Evolutionary conservation across 371 early-diverging fungal species (phyloP).

Genomic region (Massospora cicadina): DNA sequence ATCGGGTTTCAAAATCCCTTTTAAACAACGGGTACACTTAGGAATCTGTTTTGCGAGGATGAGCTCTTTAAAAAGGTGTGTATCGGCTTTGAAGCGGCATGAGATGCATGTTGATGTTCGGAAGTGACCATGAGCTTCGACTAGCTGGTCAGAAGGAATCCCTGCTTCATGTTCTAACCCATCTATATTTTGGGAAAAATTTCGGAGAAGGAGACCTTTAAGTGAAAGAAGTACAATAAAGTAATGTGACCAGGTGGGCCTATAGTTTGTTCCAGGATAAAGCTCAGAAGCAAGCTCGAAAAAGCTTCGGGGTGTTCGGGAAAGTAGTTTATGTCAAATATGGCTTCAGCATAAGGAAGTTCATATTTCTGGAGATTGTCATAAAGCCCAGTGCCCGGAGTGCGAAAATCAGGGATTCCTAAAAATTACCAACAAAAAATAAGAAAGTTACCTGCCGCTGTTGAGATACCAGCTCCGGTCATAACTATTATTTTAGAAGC

Average conservation of each 20-base stretch:
- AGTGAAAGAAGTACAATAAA: constrained; percentile 61
- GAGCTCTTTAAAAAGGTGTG: constrained; percentile 18
- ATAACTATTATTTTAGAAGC: constrained; percentile 72
- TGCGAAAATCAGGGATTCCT: constrained; percentile 76
- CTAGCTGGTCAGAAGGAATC: constrained; percentile 40
- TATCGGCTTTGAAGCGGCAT: constrained; percentile 24
- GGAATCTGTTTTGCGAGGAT: constrained; percentile 46
- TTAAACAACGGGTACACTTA: constrained; percentile 35
- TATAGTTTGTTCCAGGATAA: constrained; percentile 44
- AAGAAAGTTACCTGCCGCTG: constrained; percentile 47
- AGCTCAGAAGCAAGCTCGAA: constrained; percentile 79
- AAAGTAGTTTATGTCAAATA: constrained; percentile 86
- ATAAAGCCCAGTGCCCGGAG: constrained; percentile 82
- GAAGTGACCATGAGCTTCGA: constrained; percentile 93
- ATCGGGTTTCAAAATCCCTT: constrained; percentile 69
- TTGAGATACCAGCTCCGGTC: constrained; percentile 92
- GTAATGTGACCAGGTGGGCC: constrained; percentile 74
- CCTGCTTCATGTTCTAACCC: constrained; percentile 80
- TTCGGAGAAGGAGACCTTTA: constrained; percentile 50
- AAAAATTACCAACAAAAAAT: constrained; percentile 14
- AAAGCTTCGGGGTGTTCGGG: constrained; percentile 73
- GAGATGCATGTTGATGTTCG: constrained; percentile 56
- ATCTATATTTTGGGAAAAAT: constrained; percentile 93
- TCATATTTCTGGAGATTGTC: constrained; percentile 71
- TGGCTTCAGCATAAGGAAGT: constrained; percentile 82